Evolutionary conservation across 331 rosid genomes (phyloP).

Genomic region (Cydonia oblonga): DNA sequence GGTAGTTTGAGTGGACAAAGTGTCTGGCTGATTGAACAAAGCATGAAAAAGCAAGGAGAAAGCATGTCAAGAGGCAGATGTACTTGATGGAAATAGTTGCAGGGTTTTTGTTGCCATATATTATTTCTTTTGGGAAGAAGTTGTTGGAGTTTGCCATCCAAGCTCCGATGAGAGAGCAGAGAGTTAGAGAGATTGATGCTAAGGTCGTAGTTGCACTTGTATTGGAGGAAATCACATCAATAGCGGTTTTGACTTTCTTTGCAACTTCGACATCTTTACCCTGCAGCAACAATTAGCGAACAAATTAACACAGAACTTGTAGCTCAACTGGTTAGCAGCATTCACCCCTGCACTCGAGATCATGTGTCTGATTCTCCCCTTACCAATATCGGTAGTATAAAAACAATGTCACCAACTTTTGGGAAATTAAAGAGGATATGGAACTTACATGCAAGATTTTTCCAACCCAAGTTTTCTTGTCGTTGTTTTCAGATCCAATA

Average conservation of each 20-base stretch:
- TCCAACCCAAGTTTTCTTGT: constrained; percentile 56
- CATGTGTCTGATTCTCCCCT: no score
- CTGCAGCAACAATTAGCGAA: constrained; percentile 8
- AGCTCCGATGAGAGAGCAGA: constrained; percentile 60
- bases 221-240: constrained; percentile 34
- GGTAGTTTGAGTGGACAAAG: constrained; percentile 55
- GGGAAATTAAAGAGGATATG: not conserved
- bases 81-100: constrained; percentile 40
- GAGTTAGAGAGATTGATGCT: constrained; percentile 45
- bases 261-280: not conserved
- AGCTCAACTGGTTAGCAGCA: not conserved
- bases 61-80: constrained; percentile 35
- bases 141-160: constrained; percentile 44
- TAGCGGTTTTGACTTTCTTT: constrained; percentile 29
- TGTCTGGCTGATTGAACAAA: constrained; percentile 56
- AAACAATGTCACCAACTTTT: not conserved
- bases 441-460: constrained; percentile 46
- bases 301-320: not conserved
- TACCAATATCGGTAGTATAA: not conserved
- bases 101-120: constrained; percentile 50
- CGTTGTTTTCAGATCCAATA: constrained; percentile 63
- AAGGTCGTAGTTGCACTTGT: constrained; percentile 40
- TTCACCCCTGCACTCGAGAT: not conserved
- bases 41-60: constrained; percentile 64
- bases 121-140: constrained; percentile 22